Conservation (phyloP, 208 protist genomes). For the Trypanosoma vivax region DNA sequence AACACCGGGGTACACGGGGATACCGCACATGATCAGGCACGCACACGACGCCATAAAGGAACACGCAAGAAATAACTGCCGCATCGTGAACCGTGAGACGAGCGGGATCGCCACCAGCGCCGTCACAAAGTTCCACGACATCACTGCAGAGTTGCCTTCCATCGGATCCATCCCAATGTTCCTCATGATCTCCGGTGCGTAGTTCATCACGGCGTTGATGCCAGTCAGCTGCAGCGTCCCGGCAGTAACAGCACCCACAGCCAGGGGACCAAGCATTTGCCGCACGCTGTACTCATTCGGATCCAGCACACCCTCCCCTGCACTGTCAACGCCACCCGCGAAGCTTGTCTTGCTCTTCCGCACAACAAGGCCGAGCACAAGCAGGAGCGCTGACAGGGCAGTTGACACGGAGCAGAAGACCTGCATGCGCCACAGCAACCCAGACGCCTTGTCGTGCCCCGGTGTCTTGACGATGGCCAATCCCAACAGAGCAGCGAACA, state of each 20-base stretch:
- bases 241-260: conserved; percentile 46
- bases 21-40: conserved; percentile 76
- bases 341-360: conserved; percentile 4
- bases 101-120: conserved; percentile 70
- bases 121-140: conserved; percentile 85
- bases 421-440: conserved; percentile 12
- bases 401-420: conserved; percentile 62
- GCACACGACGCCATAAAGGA: conserved; percentile 46
- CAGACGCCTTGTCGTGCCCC: background rate
- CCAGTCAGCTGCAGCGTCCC: conserved; percentile 77
- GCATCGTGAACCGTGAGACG: conserved; percentile 56
- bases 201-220: conserved; percentile 86
- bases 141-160: conserved; percentile 75
- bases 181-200: conserved; percentile 73
- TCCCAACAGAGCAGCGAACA: background rate
- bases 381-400: conserved; percentile 39
- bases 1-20: conserved; percentile 75
- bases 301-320: conserved; percentile 17
- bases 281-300: conserved; percentile 42
- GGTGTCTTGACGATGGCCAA: background rate
- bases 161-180: conserved; percentile 55
- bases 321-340: conserved; percentile 11
- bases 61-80: conserved; percentile 57
- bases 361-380: conserved; percentile 37
- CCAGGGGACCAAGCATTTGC: conserved; percentile 40